phyloP scores from a whole-genome alignment of 108 stramenopile species.

The Aurantiochytrium sp. region DNA sequence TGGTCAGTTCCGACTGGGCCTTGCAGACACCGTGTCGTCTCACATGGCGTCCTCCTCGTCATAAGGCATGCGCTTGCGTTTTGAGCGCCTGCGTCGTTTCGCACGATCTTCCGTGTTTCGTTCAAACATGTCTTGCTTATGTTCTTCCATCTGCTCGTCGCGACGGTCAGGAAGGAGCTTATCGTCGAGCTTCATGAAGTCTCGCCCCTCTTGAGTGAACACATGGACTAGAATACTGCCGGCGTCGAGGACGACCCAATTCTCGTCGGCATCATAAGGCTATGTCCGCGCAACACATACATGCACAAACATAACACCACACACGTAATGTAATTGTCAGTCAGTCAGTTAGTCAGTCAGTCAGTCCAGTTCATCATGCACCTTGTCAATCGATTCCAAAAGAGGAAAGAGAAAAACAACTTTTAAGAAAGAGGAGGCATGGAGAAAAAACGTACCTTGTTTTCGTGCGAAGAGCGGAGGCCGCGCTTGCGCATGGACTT shows the following conservation, averaged over 20 bases:
- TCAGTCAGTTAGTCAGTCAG: background rate
- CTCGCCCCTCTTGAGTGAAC: background rate
- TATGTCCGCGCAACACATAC: background rate
- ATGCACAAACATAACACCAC: background rate
- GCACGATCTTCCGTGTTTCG: background rate
- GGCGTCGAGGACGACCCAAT: background rate
- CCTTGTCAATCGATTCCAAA: background rate
- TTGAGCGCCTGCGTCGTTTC: background rate
- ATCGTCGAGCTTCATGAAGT: background rate
- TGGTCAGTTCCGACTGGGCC: too few relatives aligned
- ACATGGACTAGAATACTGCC: background rate
- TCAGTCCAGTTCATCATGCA: background rate
- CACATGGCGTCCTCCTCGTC: background rate
- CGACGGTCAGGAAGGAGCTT: background rate
- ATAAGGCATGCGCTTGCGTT: background rate
- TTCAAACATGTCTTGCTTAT: background rate
- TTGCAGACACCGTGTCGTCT: too few relatives aligned
- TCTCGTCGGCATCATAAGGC: background rate
- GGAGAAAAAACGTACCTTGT: background rate
- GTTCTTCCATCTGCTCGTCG: background rate
- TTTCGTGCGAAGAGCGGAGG: background rate
- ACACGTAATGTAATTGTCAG: background rate
- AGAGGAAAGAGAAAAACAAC: background rate
- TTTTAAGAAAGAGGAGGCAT: background rate
- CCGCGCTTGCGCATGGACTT: background rate